Conservation (phyloP, 1,139 yeast species). For the Candida labiduridarum region DNA sequence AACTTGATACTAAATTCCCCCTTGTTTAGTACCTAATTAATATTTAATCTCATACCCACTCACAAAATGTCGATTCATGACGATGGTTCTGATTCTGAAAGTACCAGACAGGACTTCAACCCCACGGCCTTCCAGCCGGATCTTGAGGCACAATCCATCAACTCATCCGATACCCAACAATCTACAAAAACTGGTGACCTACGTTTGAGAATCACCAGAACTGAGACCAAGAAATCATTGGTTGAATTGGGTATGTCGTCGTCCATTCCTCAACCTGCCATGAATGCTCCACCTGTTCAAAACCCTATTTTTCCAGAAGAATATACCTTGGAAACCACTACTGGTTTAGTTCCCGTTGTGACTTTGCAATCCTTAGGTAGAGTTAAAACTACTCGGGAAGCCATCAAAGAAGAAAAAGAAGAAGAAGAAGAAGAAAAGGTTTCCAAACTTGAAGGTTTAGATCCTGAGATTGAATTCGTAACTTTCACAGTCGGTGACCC, state of each 20-base stretch:
- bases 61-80: constrained; percentile 1
- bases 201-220: constrained; percentile 27
- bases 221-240: constrained; percentile 74
- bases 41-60: background rate
- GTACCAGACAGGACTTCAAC: constrained; percentile 5
- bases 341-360: constrained; percentile 81
- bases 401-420: constrained; percentile 12
- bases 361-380: constrained; percentile 73
- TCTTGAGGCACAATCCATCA: constrained; percentile 7
- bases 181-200: background rate
- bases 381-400: constrained; percentile 26
- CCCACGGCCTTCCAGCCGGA: constrained; percentile 9
- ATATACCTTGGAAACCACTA: constrained; percentile 80
- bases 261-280: constrained; percentile 55
- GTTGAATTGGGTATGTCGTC: constrained; percentile 61
- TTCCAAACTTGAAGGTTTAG: constrained; percentile 31
- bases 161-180: constrained; percentile 6
- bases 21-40: background rate
- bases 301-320: constrained; percentile 88
- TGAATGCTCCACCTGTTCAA: constrained; percentile 62
- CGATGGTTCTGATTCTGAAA: constrained; percentile 11
- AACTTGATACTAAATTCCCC: too few relatives aligned
- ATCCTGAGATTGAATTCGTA: constrained; percentile 76
- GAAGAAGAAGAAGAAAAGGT: constrained; percentile 15
- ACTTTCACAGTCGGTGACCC: constrained; percentile 79